A percentile compares a stretch with the other conserved stretches of the same genome.
These are phyloP conservation scores for Candida oleophila DNA, from an alignment of 805 yeast species.

Conservation along the genomic window DNA sequence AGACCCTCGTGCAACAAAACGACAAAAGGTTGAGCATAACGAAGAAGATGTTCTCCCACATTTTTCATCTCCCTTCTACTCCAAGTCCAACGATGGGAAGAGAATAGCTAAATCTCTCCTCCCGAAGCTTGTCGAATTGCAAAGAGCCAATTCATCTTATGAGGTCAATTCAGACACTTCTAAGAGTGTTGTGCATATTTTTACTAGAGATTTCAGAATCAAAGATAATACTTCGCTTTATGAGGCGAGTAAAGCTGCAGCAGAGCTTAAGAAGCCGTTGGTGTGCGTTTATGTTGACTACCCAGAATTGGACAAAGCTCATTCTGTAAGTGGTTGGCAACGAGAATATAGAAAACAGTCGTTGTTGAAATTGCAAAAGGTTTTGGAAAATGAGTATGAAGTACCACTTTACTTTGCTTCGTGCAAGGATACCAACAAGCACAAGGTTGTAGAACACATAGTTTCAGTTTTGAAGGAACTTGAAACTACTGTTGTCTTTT, in stretches of 20 bases:
- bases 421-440: constrained; percentile 28
- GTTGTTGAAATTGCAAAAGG: constrained; percentile 40
- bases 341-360: not conserved
- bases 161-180: constrained; percentile 9
- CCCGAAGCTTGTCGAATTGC: not conserved
- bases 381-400: constrained; percentile 22
- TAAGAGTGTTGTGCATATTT: constrained; percentile 44
- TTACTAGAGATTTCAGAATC: constrained; percentile 45
- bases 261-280: constrained; percentile 28
- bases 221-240: constrained; percentile 43
- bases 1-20: not conserved
- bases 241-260: constrained; percentile 32
- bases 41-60: not conserved
- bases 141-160: not conserved
- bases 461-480: constrained; percentile 21
- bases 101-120: not conserved
- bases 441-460: constrained; percentile 23
- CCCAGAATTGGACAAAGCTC: constrained; percentile 40
- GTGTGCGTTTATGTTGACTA: constrained; percentile 43
- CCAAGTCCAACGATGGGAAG: not conserved
- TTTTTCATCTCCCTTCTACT: not conserved
- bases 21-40: not conserved
- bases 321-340: constrained; percentile 30
- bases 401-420: constrained; percentile 41
- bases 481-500: constrained; percentile 25